These are phyloP conservation scores for Asterophora lycoperdoides DNA, from an alignment of 768 basidiomycete species.

Conservation along the genomic window DNA sequence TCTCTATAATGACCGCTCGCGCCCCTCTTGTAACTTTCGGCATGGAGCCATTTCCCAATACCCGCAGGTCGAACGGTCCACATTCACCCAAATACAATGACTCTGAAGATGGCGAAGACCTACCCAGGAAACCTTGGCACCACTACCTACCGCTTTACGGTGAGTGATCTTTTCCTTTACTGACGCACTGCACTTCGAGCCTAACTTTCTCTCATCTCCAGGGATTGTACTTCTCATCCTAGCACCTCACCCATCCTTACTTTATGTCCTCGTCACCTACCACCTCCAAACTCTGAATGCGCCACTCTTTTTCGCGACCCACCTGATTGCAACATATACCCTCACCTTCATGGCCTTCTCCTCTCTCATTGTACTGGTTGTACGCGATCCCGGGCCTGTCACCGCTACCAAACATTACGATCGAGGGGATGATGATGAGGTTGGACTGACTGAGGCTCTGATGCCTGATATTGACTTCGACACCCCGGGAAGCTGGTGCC, in stretches of 20 bases:
- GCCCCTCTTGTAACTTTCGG: constrained; percentile 19
- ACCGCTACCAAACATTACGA: constrained; percentile 24
- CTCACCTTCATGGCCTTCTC: constrained; percentile 67
- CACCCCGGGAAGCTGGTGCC: constrained; percentile 66
- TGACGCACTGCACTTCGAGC: no score
- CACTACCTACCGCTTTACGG: constrained; percentile 55
- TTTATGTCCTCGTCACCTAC: constrained; percentile 64
- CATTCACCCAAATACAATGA: background rate
- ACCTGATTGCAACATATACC: constrained; percentile 57
- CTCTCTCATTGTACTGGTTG: constrained; percentile 68
- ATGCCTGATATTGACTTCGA: constrained; percentile 49
- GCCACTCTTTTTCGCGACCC: constrained; percentile 43
- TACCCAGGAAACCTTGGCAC: constrained; percentile 46
- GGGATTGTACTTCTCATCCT: constrained; percentile 53
- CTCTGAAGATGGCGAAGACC: constrained; percentile 25
- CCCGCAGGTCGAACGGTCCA: background rate
- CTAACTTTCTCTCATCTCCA: constrained; percentile 9
- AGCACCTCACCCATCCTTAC: constrained; percentile 69
- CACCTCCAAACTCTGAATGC: constrained; percentile 53
- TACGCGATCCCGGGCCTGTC: constrained; percentile 72
- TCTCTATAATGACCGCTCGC: constrained; percentile 18
- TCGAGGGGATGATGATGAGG: constrained; percentile 33
- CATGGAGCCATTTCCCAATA: constrained; percentile 14
- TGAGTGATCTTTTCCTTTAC: constrained; percentile 25
- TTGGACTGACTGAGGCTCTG: constrained; percentile 59